A percentile compares a stretch with the other conserved stretches of the same genome.
These are phyloP conservation scores for Botryotinia globosa DNA, from an alignment of 2,329 filamentous ascomycete genomes.

Conservation along the genomic window DNA sequence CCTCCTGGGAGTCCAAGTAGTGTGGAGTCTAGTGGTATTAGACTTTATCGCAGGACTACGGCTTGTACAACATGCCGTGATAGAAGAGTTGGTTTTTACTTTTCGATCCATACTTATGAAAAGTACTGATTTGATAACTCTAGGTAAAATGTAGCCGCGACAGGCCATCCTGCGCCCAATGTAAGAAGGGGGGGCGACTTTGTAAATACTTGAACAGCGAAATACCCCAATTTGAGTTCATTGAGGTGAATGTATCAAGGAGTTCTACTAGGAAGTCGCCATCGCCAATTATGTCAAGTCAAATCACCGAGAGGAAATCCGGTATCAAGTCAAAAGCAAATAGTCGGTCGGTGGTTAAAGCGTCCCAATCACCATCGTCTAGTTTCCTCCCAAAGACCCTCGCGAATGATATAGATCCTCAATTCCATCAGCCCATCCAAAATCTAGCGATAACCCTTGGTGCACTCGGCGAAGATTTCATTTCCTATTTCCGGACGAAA, in stretches of 20 bases:
- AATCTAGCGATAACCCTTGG: background rate
- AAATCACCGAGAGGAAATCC: background rate
- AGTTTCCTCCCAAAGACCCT: background rate
- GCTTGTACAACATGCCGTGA: constrained; percentile 15
- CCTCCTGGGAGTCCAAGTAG: background rate
- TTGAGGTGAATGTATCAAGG: constrained; percentile 2
- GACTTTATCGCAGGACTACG: constrained; percentile 10
- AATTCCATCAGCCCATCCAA: background rate
- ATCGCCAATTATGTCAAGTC: background rate
- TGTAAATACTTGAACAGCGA: constrained; percentile 18
- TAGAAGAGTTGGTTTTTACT: constrained; percentile 4
- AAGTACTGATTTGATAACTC: background rate
- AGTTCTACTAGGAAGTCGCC: background rate
- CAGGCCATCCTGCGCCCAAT: constrained; percentile 6
- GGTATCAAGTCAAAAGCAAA: background rate
- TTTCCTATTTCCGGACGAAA: background rate
- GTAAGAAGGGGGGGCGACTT: constrained; percentile 1
- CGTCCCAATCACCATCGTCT: background rate
- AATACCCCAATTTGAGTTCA: constrained; percentile 15
- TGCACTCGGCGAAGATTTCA: background rate
- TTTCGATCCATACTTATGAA: background rate
- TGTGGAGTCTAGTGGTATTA: constrained; percentile 4
- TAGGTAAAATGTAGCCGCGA: constrained; percentile 17
- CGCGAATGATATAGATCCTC: background rate
- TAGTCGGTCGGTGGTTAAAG: background rate